Conservation (phyloP, 257 asterid species). For the Scutellaria minor region DNA sequence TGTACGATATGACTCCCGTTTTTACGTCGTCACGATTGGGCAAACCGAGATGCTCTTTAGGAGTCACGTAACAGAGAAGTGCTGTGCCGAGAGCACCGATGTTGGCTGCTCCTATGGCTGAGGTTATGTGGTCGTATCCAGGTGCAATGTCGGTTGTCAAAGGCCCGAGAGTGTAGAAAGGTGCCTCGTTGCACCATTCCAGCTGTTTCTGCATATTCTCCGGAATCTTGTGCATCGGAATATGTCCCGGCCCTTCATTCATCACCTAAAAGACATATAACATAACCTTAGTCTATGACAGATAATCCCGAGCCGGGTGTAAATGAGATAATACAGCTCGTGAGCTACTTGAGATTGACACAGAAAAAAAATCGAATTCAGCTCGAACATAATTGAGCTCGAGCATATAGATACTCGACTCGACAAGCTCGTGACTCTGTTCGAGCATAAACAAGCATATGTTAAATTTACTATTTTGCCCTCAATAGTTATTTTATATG, state of each 20-base stretch:
- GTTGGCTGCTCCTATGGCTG: conserved; percentile 95
- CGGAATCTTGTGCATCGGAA: conserved; percentile 93
- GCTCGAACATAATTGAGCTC: no score
- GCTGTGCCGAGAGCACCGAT: conserved; percentile 98
- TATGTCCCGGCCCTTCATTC: conserved; percentile 97
- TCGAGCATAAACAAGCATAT: no score
- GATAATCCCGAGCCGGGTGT: neutral
- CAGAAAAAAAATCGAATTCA: no score
- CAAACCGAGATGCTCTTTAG: conserved; percentile 91
- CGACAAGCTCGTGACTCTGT: no score
- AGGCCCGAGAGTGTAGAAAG: conserved; percentile 95
- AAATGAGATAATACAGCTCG: no score
- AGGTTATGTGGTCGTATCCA: conserved; percentile 93
- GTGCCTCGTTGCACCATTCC: conserved; percentile 97
- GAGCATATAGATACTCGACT: no score
- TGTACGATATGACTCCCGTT: conserved; percentile 82
- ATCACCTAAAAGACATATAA: conserved; percentile 60
- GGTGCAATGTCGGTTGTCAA: conserved; percentile 93
- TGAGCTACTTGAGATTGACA: no score
- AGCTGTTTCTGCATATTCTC: conserved; percentile 96
- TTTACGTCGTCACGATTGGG: conserved; percentile 90
- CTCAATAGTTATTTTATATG: no score
- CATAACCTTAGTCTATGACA: conserved; percentile 5
- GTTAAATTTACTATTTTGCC: no score
- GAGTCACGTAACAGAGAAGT: conserved; percentile 89